phyloP scores from a whole-genome alignment of 306 rosid species.

The Corylus avellana region DNA sequence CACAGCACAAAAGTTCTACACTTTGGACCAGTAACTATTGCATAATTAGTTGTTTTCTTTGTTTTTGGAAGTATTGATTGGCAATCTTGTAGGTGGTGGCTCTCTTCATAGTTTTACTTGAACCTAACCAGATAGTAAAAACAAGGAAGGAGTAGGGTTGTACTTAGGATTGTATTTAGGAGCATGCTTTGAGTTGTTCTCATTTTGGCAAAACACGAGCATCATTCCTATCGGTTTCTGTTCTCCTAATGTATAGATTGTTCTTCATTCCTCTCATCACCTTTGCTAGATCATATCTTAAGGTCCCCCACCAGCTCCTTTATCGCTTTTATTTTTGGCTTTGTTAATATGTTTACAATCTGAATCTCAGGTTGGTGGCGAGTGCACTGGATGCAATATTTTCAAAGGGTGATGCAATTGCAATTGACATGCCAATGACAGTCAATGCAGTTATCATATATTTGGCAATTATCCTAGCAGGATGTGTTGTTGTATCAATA shows the following conservation, averaged over 20 bases:
- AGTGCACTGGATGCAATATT: slow-evolving; percentile 62
- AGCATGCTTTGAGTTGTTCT: background rate
- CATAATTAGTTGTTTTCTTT: background rate
- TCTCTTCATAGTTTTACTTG: background rate
- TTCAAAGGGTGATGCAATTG: slow-evolving; percentile 87
- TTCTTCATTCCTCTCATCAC: background rate
- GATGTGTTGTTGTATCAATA: slow-evolving; percentile 82
- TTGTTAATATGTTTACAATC: background rate
- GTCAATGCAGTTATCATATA: slow-evolving; percentile 77
- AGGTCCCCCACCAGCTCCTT: background rate
- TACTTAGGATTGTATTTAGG: background rate
- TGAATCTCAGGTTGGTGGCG: slow-evolving; percentile 69
- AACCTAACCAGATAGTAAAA: background rate
- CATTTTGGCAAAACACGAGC: background rate
- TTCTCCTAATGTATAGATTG: background rate
- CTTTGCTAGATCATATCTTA: background rate
- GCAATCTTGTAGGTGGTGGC: background rate
- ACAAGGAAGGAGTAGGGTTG: background rate
- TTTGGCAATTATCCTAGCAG: slow-evolving; percentile 76
- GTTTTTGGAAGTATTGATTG: background rate
- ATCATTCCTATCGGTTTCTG: background rate
- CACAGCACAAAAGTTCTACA: background rate
- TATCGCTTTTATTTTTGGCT: background rate
- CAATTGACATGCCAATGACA: slow-evolving; percentile 93
- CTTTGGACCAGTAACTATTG: background rate